Evolutionary conservation across 345 rosid species (phyloP).

Genomic region (Reutealis trisperma): DNA sequence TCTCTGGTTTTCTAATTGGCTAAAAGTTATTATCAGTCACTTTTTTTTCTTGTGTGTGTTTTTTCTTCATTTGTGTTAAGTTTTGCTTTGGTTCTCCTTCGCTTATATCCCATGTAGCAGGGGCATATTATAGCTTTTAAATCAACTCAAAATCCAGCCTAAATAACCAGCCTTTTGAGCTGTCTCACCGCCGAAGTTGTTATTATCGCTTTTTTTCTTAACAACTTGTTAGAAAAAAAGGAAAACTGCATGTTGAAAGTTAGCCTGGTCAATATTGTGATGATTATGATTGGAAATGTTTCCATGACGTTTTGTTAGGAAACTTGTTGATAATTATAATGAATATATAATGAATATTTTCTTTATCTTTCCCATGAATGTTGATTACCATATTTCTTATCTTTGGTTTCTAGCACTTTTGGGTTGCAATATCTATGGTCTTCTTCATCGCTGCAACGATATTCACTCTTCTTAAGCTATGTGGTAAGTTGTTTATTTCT

Average conservation of each 20-base stretch:
- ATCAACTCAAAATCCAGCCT: too few relatives aligned
- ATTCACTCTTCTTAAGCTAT: conserved; percentile 84
- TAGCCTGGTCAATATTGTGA: neutral
- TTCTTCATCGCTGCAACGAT: conserved; percentile 86
- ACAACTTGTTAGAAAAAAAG: neutral
- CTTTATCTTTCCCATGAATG: neutral
- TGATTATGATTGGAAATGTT: neutral
- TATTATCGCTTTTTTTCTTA: neutral
- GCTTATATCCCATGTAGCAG: too few relatives aligned
- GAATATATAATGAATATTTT: neutral
- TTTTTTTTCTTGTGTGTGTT: too few relatives aligned
- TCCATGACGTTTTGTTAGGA: neutral
- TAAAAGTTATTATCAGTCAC: too few relatives aligned
- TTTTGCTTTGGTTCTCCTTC: too few relatives aligned
- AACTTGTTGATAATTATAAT: neutral
- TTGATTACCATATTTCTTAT: conserved; percentile 28
- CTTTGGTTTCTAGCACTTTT: conserved; percentile 71
- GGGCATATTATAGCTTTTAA: too few relatives aligned
- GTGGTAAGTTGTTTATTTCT: conserved; percentile 53
- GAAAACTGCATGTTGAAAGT: neutral
- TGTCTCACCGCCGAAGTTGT: neutral
- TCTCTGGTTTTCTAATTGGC: too few relatives aligned
- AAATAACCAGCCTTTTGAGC: neutral
- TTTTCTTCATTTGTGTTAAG: too few relatives aligned
- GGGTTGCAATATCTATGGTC: conserved; percentile 93